Base-by-base conservation (phyloP, 345 rosid species). In the Hypericum androsaemum region DNA sequence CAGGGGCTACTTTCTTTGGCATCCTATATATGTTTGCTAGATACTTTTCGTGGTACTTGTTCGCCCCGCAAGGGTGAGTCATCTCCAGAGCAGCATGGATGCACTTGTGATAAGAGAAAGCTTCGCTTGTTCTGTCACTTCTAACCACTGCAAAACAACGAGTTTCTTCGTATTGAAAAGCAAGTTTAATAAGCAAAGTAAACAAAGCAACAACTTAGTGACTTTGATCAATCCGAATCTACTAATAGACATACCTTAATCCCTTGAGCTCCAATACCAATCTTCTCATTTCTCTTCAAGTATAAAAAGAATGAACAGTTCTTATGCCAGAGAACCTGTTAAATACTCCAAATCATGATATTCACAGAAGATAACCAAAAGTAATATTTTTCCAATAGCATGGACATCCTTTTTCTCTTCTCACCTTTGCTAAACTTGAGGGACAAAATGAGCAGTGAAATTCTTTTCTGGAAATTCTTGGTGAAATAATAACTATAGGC, bases 71-170 rank as follows among this genome's bases (percentile, higher is more conserved):
- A 6, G 99, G 97, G 3, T 86, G 90, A 57, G 85, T 74, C 56
- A 85, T 66, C 74, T 77, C 74, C 12, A 81, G 84, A 47, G 95
- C 95, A 8, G 82, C 81, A 7, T 59, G 39, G 11, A 88, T 75
- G 63, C 99, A 92, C 56, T 88, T 92, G 49, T 57, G 95, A 53
- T 88, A 92, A 0, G 97, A 92, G 66, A 92, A 92, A 60, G 85
- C 97, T 67, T 83, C 97, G 0, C 44, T 28, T 36, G 94, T 76
- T 13, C 84, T 94, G 7, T 92, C 97, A 10, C 47, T 56, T 71
- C 95, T 78, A 22, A 76, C 78, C 61, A 88, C 61, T 14, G 72
- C 69, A 53, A 92, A 88, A 73, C 98, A 92, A 1, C 86, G 88
- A 0, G 88, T 43, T 16, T 70, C 60, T 59, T 74, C 57, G 28